Base-by-base conservation (phyloP, 169 alveolate genomes). In the Ichthyophthirius multifiliis region DNA sequence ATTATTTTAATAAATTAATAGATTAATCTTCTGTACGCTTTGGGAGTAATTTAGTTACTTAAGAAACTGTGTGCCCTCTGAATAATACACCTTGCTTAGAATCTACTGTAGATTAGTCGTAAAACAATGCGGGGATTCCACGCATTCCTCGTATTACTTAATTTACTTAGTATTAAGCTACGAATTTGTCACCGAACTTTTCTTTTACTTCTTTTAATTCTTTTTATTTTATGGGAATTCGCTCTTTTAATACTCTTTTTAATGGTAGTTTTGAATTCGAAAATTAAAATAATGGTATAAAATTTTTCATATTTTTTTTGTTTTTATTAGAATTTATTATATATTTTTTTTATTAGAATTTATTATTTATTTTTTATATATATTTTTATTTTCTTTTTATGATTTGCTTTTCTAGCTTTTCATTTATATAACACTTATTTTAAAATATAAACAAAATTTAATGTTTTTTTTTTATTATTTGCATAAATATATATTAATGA, bases 141-240 rank as follows among this genome's bases (percentile, higher is more conserved):
- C 93, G 73, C 95, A 90, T 90, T 15, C 95, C 92, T 20, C 93
- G 92, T 6, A 87, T 35, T 2, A 87, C 92, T 43, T 88, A 30
- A 34, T 81, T 85, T 1, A 87, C 93, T 30, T 84, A 83, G 45
- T 83, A 65, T 37, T 85, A 75, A 15, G 88, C 89, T 20, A 87
- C 30, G 32, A 75, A 85, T 18, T 35, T 41, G 13, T 82, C 47
- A 1, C 87, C 90, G 65, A 82, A 73, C 37, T 82, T 62, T 37
- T 83, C 83, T 32, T 65, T 86, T 62, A 90, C 23, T 5, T 75
- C 83, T 3, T 23, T 75, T 18, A 78, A 45, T 18, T 37, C 46
- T 4, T 74, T 35, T 20, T 37, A 35, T 30, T 63, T 78, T 0
- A 43, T 44, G 2, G 79, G 84, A 20, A 78, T 65, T 63, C 43